Evolutionary conservation across 2,329 filamentous ascomycete species (phyloP).

Genomic region (Berkeleyomyces basicola): DNA sequence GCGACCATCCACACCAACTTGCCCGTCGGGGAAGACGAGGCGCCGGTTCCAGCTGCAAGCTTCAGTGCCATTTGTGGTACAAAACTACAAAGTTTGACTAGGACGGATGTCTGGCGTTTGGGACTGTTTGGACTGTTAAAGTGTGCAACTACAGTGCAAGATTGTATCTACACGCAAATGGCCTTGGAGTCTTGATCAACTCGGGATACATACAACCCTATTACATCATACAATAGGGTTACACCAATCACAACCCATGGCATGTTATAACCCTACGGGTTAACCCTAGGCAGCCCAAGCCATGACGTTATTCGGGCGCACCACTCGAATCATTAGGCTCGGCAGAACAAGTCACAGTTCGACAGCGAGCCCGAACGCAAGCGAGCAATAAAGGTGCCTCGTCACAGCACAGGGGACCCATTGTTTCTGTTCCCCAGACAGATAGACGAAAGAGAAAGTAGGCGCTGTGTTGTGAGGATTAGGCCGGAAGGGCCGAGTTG

Average conservation of each 20-base stretch:
- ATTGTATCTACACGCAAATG: too few relatives aligned
- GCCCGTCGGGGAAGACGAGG: too few relatives aligned
- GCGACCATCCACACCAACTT: too few relatives aligned
- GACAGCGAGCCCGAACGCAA: neutral
- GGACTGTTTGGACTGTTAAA: neutral
- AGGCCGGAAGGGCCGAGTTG: neutral
- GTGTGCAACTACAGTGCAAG: too few relatives aligned
- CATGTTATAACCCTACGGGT: neutral
- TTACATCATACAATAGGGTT: neutral
- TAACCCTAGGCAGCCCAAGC: neutral
- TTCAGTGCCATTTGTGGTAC: too few relatives aligned
- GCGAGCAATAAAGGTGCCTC: neutral
- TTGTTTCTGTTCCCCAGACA: too few relatives aligned
- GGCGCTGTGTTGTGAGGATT: neutral
- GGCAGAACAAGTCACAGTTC: neutral
- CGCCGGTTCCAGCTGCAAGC: too few relatives aligned
- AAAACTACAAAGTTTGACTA: neutral
- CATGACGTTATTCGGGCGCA: neutral
- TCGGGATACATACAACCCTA: neutral
- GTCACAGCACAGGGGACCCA: neutral
- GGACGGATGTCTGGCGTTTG: neutral
- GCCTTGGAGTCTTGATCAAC: too few relatives aligned
- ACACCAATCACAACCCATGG: neutral
- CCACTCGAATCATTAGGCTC: neutral
- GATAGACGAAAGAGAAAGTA: neutral